Conservation (phyloP, 2,329 filamentous ascomycete species). For the Phialocephala subalpina region DNA sequence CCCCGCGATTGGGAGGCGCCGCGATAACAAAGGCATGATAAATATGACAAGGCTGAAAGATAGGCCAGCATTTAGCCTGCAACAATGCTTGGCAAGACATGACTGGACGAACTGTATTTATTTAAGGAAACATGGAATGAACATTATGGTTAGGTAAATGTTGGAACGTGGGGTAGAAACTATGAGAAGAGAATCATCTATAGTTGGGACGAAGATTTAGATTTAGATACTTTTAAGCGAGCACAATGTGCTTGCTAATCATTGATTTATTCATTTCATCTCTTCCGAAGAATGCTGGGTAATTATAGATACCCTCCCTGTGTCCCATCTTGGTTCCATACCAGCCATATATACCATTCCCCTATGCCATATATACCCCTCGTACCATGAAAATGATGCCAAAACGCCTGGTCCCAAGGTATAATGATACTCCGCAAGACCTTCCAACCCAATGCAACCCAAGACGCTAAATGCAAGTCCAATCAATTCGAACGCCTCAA, state of each 20-base stretch:
- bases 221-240: background rate
- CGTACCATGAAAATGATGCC: constrained; percentile 3
- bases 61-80: constrained; percentile 2
- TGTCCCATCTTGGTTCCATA: background rate
- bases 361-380: background rate
- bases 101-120: background rate
- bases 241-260: background rate
- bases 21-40: background rate
- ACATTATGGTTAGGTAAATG: background rate
- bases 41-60: background rate
- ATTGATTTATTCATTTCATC: background rate
- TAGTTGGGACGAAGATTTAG: background rate
- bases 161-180: background rate
- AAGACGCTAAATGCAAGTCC: constrained; percentile 27
- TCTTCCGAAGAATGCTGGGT: background rate
- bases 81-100: constrained; percentile 5
- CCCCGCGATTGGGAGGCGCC: constrained; percentile 11
- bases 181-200: background rate
- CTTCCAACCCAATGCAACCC: constrained; percentile 18
- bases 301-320: background rate
- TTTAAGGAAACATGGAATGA: background rate
- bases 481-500: background rate
- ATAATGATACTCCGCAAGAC: background rate
- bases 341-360: background rate
- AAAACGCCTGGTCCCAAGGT: constrained; percentile 16